These are phyloP conservation scores for Ophiorrhiza pumila DNA, from an alignment of 257 asterid genomes.

Conservation along the genomic window DNA sequence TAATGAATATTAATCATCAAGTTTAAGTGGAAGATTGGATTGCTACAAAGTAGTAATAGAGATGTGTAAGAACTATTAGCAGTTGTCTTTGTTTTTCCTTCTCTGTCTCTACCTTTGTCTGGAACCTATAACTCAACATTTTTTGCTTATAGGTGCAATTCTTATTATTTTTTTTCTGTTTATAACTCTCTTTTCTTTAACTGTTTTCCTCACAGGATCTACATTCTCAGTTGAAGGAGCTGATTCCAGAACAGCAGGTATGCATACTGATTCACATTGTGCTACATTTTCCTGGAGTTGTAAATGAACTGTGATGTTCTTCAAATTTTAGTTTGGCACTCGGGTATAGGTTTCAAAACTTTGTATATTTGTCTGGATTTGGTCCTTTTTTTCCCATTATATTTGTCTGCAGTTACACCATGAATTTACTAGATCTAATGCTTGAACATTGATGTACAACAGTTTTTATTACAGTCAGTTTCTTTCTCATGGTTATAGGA, in stretches of 20 bases:
- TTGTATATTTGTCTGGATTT: not conserved
- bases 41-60: not conserved
- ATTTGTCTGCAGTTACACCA: not conserved
- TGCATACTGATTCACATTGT: not conserved
- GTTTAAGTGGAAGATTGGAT: not conserved
- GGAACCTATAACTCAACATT: not conserved
- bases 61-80: not conserved
- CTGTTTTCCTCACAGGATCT: slow-evolving; percentile 49
- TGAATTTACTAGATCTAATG: not conserved
- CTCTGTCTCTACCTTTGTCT: not conserved
- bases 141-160: not conserved
- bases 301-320: not conserved
- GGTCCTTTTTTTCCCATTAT: not conserved
- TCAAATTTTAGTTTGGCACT: not conserved
- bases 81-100: not conserved
- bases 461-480: slow-evolving; percentile 5
- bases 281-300: not conserved
- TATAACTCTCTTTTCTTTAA: not conserved
- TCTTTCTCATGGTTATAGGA: slow-evolving; percentile 39
- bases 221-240: slow-evolving; percentile 71
- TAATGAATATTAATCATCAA: too few relatives aligned
- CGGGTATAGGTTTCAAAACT: not conserved
- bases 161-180: not conserved
- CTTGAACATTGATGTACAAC: not conserved
- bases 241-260: slow-evolving; percentile 91